Evolutionary conservation across 768 basidiomycete genomes (phyloP), one percentile per base, ranked within the genome.

Genomic region (Russula sp.): DNA sequence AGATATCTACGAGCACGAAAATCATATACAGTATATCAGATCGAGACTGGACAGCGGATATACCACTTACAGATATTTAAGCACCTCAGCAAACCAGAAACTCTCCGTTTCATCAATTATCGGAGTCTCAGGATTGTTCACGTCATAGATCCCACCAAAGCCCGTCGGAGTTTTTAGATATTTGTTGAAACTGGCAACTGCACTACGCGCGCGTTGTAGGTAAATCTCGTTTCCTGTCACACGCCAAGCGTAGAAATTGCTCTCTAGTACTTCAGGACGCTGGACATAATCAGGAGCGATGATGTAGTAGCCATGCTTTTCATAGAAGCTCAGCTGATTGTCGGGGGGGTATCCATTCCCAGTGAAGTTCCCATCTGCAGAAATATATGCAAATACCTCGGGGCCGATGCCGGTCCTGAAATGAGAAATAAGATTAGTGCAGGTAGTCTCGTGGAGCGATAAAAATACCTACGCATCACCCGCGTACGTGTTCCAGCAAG

Each of bases 401-500:
- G 88, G 88, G 42, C 89, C 89, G 36, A 91, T 89, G 6, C 86
- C 87, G 29, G 88, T 88, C 3, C 87, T 88, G 50, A 14, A 7
- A n/a, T 16, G 29, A 41, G 16, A 38, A n/a, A n/a, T n/a, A n/a
- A n/a, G n/a, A n/a, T 46, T 4, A n/a, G 32, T 50, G 13, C 62
- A 34, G 20, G 13, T 29, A 56, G 34, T 13, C 45, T 2, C 22
- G 38, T 1, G 49, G 47, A 43, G 48, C 20, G 11, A 34, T 39
- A 48, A 41, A 56, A 32, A 22, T 9, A 71, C 82, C 57, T 69
- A 88, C 87, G 78, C 78, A 25, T 86, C 86, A 65, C 85, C 78
- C 5, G 84, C 81, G 67, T 91, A 90, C 1, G 88, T 90, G 70
- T 90, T 90, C 85, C 87, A 87, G 75, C 89, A 90, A 9, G 79